Base-by-base conservation (phyloP, 495 filamentous ascomycete species). In the Hyaloscypha finlandica region DNA sequence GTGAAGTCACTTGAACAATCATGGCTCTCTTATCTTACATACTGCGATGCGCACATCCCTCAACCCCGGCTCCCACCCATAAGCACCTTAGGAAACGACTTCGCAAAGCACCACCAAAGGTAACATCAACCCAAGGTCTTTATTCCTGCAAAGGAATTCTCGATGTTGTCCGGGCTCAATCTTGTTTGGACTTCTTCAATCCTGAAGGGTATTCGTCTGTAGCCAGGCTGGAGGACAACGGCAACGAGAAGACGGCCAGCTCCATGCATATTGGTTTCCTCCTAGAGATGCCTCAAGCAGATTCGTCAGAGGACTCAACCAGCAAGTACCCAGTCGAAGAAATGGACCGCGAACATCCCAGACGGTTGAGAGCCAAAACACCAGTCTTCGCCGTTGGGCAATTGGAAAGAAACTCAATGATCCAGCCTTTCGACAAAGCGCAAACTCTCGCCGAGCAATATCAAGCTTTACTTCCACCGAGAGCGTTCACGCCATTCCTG, bases 381-480 rank as follows among this genome's bases (percentile, higher is more conserved):
- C 71, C 71, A 8, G 66, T 70, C 1, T 69, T 67, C 32, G 45
- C 22, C 6, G 33, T 73, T 54, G 71, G 68, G 9, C 68, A 73
- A 61, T 55, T 73, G 0, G 71, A 73, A 61, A 22, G 16, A 12
- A 56, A 29, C 20, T 51, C 59, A 1, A 29, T 31, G 14, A 22
- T 35, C 20, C 31, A 45, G 29, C 22, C n/a, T 35, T 9, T 42
- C 59, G 65, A 70, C 42, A 29, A 48, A 5, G 61, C 70, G 30
- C 52, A 55, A 30, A 16, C 20, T 16, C 61, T 73, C 9, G 71
- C 71, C 35, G 30, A 70, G 11, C 51, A 66, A 14, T 73, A 73
- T 42, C 63, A 67, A 48, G 42, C 59, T 25, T 8, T 68, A 20
- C n/a, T 73, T 4, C 62, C 66, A 62, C 29, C 56, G 8, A 48